Conservation (phyloP, 164 flowering plant species). For the Piper betle region DNA sequence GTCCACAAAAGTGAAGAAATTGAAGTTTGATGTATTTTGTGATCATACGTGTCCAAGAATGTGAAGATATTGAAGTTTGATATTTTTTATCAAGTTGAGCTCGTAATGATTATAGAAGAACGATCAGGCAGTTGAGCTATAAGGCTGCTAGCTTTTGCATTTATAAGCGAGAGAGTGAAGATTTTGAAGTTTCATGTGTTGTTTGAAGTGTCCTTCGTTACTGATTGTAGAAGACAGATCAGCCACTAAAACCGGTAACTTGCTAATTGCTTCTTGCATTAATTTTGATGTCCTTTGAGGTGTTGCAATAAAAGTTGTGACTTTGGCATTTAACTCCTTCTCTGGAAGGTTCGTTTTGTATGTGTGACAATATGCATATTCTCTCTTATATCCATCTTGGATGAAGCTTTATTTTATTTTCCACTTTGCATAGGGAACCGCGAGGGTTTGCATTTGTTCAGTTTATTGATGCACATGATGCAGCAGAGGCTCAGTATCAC, state of each 20-base stretch:
- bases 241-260: slow-evolving; percentile 42
- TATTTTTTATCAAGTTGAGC: slow-evolving; percentile 60
- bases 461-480: slow-evolving; percentile 73
- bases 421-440: slow-evolving; percentile 46
- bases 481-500: slow-evolving; percentile 72
- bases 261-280: slow-evolving; percentile 33
- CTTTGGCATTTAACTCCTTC: slow-evolving; percentile 2
- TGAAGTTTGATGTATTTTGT: too few relatives aligned
- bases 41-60: slow-evolving; percentile 40
- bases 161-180: slow-evolving; percentile 55
- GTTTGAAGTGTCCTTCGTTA: slow-evolving; percentile 52
- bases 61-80: slow-evolving; percentile 65
- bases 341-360: slow-evolving; percentile 13
- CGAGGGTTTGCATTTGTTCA: slow-evolving; percentile 94
- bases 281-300: slow-evolving; percentile 15
- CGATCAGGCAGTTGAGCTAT: slow-evolving; percentile 42
- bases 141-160: slow-evolving; percentile 19
- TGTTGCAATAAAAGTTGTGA: slow-evolving; percentile 14
- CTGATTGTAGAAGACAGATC: slow-evolving; percentile 59
- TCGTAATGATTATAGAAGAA: slow-evolving; percentile 47
- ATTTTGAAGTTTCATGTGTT: slow-evolving; percentile 55
- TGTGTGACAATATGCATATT: neutral
- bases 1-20: too few relatives aligned
- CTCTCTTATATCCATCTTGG: neutral
- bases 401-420: slow-evolving; percentile 2